These are phyloP conservation scores for Nicotiana attenuata DNA, from an alignment of 257 asterid species.

Conservation along the genomic window DNA sequence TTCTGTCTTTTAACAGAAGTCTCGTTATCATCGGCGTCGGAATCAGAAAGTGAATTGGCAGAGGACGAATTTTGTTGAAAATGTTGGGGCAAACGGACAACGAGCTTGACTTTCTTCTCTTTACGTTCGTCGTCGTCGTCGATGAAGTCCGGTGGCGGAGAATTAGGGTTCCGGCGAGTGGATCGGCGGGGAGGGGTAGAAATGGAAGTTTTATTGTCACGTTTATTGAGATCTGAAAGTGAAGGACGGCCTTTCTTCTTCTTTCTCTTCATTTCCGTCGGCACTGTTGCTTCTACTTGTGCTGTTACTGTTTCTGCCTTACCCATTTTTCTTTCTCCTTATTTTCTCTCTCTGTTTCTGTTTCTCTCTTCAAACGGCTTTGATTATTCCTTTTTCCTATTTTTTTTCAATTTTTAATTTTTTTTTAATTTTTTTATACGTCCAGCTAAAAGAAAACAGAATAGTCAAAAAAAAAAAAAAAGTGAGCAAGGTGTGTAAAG, in stretches of 20 bases:
- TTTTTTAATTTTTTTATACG: not conserved
- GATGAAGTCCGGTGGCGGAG: constrained; percentile 31
- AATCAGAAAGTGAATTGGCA: constrained; percentile 45
- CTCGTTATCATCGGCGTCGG: constrained; percentile 41
- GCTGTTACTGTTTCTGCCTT: constrained; percentile 41
- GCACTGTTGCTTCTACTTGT: constrained; percentile 18
- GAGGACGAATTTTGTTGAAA: constrained; percentile 19
- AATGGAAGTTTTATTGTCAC: constrained; percentile 17
- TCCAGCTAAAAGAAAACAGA: no score
- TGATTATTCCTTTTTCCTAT: not conserved
- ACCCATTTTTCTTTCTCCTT: constrained; percentile 34
- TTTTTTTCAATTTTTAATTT: not conserved
- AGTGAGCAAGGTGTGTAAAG: no score
- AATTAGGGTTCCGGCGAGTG: constrained; percentile 53
- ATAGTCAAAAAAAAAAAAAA: no score
- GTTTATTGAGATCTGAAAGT: constrained; percentile 31
- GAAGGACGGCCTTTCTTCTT: constrained; percentile 93
- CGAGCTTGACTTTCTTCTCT: constrained; percentile 89
- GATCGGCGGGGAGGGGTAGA: constrained; percentile 45
- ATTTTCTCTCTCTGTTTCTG: constrained; percentile 3
- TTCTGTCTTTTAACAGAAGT: constrained; percentile 37
- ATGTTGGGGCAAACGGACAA: constrained; percentile 72
- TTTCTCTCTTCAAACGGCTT: not conserved
- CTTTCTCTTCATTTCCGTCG: constrained; percentile 50
- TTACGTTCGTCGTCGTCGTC: constrained; percentile 84